Base-by-base conservation (phyloP, 164 flowering plant species). In the Hamamelis virginiana region DNA sequence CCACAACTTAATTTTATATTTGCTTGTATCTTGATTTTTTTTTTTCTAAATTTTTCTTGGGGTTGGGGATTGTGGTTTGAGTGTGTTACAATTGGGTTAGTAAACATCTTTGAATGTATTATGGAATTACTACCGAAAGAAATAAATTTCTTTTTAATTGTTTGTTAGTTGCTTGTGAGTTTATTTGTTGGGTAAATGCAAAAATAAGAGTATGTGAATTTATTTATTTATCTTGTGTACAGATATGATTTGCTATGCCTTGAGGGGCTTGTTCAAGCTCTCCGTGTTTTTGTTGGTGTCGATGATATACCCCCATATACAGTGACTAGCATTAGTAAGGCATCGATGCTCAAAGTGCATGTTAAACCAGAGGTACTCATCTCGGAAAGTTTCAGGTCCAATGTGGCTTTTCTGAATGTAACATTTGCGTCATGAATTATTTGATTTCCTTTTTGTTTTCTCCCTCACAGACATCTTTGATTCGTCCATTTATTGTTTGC, bases 231-330 rank as follows among this genome's bases (percentile, higher is more conserved):
- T 3, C 43, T 1, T 53, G 15, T 69, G 21, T 22, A 46, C 69
- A 90, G 97, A 71, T 90, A 87, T 76, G 99, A 93, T 81, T 85
- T 96, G 82, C 95, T 96, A 53, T 96, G 99, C 72, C 89, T 96
- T 48, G 99, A 96, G 79, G 99, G 99, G 55, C 84, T 96, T 65
- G 91, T 83, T 1, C 91, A 81, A 78, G 83, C 98, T 21, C 90
- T 96, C 3, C 90, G 90, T 22, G 73, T 96, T 64, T 93, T 93
- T 73, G 73, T 59, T 59, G 85, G 85, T 71, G 68, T 69, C 53
- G 87, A 91, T 63, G 77, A 85, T 55, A 81, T 79, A 53, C 99
- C 99, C 0, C 75, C 62, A 0, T 96, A 91, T 74, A 82, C 26
- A 4, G 57, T 93, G 55, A 69, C 89, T 18, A 59, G 75, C 23